Evolutionary conservation across 192 early-diverging fungal species (phyloP).

Genomic region (Lobosporangium transversale): DNA sequence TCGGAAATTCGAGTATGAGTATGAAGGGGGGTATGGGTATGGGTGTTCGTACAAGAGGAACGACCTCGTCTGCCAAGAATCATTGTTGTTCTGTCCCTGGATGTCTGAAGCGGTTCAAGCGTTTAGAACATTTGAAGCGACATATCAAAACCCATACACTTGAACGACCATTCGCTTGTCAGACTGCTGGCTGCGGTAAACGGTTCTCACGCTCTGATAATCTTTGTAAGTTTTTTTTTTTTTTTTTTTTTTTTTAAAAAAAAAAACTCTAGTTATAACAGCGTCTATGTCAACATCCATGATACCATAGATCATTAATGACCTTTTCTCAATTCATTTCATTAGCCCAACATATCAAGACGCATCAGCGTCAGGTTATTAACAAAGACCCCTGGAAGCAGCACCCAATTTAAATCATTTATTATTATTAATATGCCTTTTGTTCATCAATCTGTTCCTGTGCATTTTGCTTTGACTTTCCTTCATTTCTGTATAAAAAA

Average conservation of each 20-base stretch:
- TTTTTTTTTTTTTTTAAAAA: too few species aligned
- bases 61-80: constrained; percentile 37
- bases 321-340: too few species aligned
- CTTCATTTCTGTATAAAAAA: too few species aligned
- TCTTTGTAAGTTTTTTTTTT: constrained; percentile 54
- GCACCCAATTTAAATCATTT: constrained; percentile 6
- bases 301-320: too few species aligned
- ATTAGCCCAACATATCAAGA: constrained; percentile 51
- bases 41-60: constrained; percentile 2
- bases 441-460: not conserved
- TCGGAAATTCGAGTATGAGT: not conserved
- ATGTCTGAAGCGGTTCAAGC: constrained; percentile 48
- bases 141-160: constrained; percentile 84
- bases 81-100: constrained; percentile 42
- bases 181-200: constrained; percentile 76
- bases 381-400: constrained; percentile 46
- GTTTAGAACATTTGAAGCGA: constrained; percentile 84
- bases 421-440: not conserved
- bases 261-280: too few species aligned
- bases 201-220: constrained; percentile 82
- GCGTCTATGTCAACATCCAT: too few species aligned
- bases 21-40: not conserved
- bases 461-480: too few species aligned
- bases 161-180: constrained; percentile 74
- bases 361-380: constrained; percentile 47